phyloP scores from a whole-genome alignment of 2,329 filamentous ascomycete species.

The Clonostachys byssicola region DNA sequence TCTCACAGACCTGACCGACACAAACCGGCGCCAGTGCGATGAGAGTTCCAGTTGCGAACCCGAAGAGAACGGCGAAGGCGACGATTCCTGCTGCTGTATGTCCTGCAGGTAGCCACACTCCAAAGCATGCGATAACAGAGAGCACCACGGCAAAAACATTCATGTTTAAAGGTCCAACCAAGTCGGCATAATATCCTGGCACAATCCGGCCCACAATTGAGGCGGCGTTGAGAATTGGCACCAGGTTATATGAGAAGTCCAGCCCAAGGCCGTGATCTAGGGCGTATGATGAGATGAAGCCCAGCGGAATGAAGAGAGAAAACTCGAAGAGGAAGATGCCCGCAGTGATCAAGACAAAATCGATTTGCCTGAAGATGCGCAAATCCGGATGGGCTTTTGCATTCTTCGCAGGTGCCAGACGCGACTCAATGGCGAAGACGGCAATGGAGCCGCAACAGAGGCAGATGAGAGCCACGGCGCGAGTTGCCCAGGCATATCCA shows the following conservation, averaged over 20 bases:
- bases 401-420: constrained; percentile 56
- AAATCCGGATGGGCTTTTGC: constrained; percentile 60
- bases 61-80: constrained; percentile 13
- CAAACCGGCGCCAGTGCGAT: constrained; percentile 18
- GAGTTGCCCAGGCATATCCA: constrained; percentile 60
- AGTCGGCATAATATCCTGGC: constrained; percentile 70
- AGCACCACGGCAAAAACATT: constrained; percentile 62
- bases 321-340: constrained; percentile 65
- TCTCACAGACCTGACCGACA: constrained; percentile 76
- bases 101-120: constrained; percentile 61
- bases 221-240: constrained; percentile 73
- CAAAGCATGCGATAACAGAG: constrained; percentile 52
- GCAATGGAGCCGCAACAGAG: constrained; percentile 36
- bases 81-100: constrained; percentile 37
- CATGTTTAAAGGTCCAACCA: constrained; percentile 71
- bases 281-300: constrained; percentile 71
- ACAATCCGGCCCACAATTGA: constrained; percentile 70
- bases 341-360: constrained; percentile 54
- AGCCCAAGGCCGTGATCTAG: constrained; percentile 47
- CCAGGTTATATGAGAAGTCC: constrained; percentile 55
- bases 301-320: constrained; percentile 67
- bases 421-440: constrained; percentile 35
- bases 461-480: constrained; percentile 61
- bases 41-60: neutral
- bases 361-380: constrained; percentile 54